Evolutionary conservation across 2,329 filamentous ascomycete species (phyloP), one percentile per base, ranked within the genome.

Genomic region (Raffaelea ambrosiae): DNA sequence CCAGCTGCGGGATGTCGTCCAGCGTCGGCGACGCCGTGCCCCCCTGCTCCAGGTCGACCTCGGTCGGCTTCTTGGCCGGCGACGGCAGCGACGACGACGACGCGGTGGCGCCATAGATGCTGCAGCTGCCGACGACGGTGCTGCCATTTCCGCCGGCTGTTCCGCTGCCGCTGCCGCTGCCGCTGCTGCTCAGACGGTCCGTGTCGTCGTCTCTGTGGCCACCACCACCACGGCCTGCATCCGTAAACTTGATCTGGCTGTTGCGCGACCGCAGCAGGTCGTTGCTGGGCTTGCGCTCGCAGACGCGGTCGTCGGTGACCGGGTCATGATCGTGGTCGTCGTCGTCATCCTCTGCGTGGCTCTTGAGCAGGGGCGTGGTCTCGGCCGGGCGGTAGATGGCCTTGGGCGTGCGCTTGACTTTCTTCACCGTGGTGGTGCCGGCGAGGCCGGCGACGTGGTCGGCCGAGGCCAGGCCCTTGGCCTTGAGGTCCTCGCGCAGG

Each of bases 371-470:
- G 1, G 86, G 81, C 2, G 81, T 76, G 42, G 78, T 77, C 59
- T 88, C 84, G 18, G 82, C 81, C 16, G 77, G 76, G 36, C 86
- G 87, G 64, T 95, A 95, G 47, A 96, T 80, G 57, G 90, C 87
- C 61, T 86, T 87, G 1, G 88, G 88, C 0, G 89, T 95, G 44
- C 87, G 78, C 62, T 86, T 87, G 54, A 88, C 71, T 58, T 77
- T 82, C 54, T 70, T 73, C 31, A 58, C 55, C 38, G 46, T 22
- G 20, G 39, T 8, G 19, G 10, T 21, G 13, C 39, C 18, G 10
- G 39, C 39, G 7, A 8, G 36, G 36, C 11, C 9, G 18, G 36
- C 36, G n/a, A n/a, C 16, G 29, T 33, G 29, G 18, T 38, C 14
- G 14, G 18, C 7, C 5, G 18, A 9, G 19, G 39, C 39, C 26